Percentiles rank a stretch among this genome's conserved stretches.
Evolutionary conservation across 129 eudicot species (phyloP).

Genomic region (Silybum marianum): DNA sequence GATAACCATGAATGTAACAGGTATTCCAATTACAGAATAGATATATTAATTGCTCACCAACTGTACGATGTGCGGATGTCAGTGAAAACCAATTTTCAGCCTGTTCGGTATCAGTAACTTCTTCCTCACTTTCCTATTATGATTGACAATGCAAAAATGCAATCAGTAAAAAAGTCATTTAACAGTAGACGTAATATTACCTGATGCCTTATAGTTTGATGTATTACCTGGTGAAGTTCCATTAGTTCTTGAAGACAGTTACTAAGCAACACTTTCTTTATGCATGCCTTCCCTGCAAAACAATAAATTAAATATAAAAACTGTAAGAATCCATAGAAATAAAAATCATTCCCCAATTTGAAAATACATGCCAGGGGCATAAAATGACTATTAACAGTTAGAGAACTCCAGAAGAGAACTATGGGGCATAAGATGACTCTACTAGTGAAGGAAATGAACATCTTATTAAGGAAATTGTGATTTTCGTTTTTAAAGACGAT

Average conservation of each 20-base stretch:
- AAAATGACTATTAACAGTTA: no score
- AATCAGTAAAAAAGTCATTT: background rate
- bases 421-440: no score
- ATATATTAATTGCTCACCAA: conserved; percentile 62
- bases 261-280: conserved; percentile 92
- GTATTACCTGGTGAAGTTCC: conserved; percentile 94
- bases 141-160: conserved; percentile 21
- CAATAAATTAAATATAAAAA: background rate
- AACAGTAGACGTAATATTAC: no score
- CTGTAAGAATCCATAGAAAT: background rate
- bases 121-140: conserved; percentile 94
- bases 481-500: background rate
- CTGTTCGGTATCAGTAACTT: conserved; percentile 97
- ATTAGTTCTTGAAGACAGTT: conserved; percentile 98
- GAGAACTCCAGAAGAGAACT: no score
- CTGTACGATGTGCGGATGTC: conserved; percentile 93
- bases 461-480: no score
- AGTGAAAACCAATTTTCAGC: conserved; percentile 99
- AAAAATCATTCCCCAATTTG: background rate
- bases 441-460: no score
- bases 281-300: conserved; percentile 93
- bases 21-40: background rate
- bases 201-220: background rate
- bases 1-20: background rate
- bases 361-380: no score